A percentile compares a stretch with the other conserved stretches of the same genome.
Conservation (phyloP, 2,329 filamentous ascomycete genomes). For the Fusarium sp. region DNA sequence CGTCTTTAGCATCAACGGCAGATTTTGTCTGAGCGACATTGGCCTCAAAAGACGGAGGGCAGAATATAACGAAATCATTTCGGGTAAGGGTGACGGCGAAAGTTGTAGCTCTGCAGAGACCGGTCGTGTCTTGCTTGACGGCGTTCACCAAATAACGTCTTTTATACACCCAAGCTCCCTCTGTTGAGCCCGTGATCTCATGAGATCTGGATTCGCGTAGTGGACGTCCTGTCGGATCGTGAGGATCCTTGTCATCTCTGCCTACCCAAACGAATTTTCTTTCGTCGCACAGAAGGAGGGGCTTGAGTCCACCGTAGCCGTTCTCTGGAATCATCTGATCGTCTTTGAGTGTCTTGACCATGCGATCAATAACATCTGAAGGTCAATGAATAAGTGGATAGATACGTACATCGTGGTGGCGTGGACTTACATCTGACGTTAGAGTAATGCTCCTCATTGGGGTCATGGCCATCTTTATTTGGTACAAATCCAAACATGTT, state of each 20-base stretch:
- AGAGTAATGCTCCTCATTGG: not conserved
- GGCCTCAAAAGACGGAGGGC: not conserved
- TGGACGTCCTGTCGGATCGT: not conserved
- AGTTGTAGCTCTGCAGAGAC: not conserved
- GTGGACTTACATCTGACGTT: not conserved
- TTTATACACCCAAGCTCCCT: slow-evolving; percentile 6
- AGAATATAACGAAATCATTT: not conserved
- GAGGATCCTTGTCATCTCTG: not conserved
- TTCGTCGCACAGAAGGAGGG: slow-evolving; percentile 1
- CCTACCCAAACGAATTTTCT: slow-evolving; percentile 7
- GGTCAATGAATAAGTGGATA: not conserved
- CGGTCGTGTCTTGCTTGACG: not conserved
- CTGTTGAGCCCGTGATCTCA: not conserved
- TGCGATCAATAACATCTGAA: not conserved
- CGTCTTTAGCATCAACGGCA: slow-evolving; percentile 3
- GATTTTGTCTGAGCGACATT: not conserved
- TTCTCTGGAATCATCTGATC: not conserved
- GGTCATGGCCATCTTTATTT: not conserved
- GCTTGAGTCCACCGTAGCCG: slow-evolving; percentile 4
- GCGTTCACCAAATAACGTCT: not conserved
- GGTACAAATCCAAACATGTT: slow-evolving; percentile 12
- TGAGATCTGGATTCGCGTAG: not conserved
- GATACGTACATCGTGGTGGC: accelerated
- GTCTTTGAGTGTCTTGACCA: slow-evolving; percentile 2
- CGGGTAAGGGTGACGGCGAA: not conserved